Conservation (phyloP, 768 basidiomycete genomes). For the Podaxis sp. region DNA sequence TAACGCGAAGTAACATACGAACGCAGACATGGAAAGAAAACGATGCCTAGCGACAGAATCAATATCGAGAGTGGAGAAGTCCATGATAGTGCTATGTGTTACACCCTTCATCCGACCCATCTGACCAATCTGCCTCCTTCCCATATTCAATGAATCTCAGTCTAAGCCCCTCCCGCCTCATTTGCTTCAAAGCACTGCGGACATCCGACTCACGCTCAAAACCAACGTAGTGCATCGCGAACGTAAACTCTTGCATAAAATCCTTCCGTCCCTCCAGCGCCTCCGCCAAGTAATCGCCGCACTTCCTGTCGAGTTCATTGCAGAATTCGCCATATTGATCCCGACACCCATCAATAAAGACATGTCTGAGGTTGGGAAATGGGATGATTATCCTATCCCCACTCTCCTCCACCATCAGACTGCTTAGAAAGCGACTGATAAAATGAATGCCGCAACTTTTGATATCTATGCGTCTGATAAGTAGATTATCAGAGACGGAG, state of each 20-base stretch:
- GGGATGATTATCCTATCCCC: background rate
- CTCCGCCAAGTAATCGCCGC: background rate
- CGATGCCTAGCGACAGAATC: too few relatives aligned
- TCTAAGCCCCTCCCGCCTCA: background rate
- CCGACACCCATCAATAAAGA: background rate
- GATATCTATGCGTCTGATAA: background rate
- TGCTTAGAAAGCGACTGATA: background rate
- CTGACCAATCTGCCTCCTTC: background rate
- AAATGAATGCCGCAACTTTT: background rate
- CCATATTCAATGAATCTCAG: background rate
- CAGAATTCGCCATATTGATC: background rate
- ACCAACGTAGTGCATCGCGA: background rate
- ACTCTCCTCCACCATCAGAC: background rate
- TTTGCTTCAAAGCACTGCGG: background rate
- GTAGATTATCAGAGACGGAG: background rate
- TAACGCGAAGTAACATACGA: too few relatives aligned
- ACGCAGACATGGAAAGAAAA: too few relatives aligned
- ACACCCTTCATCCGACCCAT: background rate
- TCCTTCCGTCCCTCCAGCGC: background rate
- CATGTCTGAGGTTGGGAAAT: background rate
- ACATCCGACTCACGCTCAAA: background rate
- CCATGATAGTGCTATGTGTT: too few relatives aligned
- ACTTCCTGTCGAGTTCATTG: background rate
- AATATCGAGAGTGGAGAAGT: too few relatives aligned
- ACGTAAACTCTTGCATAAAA: background rate